These are phyloP conservation scores for Salix dunnii DNA, from an alignment of 345 rosid genomes.

Conservation along the genomic window DNA sequence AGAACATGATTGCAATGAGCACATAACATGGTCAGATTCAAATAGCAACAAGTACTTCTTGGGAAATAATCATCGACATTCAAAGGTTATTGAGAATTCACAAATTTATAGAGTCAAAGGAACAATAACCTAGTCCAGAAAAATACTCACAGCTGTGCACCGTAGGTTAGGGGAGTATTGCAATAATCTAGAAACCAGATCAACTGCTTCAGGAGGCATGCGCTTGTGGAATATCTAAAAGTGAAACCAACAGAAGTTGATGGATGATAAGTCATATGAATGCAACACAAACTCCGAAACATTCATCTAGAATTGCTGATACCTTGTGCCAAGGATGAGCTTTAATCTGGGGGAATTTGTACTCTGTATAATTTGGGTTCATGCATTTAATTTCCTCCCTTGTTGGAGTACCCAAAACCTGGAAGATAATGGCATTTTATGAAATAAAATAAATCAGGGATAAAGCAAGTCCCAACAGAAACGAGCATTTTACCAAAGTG, in stretches of 20 bases:
- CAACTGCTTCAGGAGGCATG: constrained; percentile 97
- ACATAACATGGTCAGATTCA: not conserved
- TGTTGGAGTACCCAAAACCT: constrained; percentile 97
- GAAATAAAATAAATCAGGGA: constrained; percentile 1
- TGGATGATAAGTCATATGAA: too few relatives aligned
- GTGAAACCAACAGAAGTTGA: constrained; percentile 1
- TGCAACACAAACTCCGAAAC: not conserved
- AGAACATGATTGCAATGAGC: not conserved
- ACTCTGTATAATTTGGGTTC: constrained; percentile 96
- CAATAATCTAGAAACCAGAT: constrained; percentile 88
- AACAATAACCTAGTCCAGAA: not conserved
- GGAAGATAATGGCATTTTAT: constrained; percentile 7
- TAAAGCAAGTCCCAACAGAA: not conserved
- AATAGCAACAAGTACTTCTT: too few relatives aligned
- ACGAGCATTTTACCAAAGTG: not conserved
- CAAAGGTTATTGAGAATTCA: not conserved
- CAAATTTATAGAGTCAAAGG: not conserved
- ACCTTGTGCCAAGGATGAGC: constrained; percentile 99
- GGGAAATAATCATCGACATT: not conserved
- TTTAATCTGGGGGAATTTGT: constrained; percentile 93
- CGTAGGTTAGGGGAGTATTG: constrained; percentile 95
- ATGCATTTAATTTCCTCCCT: constrained; percentile 98
- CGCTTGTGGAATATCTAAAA: constrained; percentile 85
- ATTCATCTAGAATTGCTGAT: constrained; percentile 8
- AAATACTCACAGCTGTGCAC: constrained; percentile 71